Percentiles rank a stretch among this genome's conserved stretches.
These are phyloP conservation scores for Populus simonii DNA, from an alignment of 345 rosid species.

Conservation along the genomic window DNA sequence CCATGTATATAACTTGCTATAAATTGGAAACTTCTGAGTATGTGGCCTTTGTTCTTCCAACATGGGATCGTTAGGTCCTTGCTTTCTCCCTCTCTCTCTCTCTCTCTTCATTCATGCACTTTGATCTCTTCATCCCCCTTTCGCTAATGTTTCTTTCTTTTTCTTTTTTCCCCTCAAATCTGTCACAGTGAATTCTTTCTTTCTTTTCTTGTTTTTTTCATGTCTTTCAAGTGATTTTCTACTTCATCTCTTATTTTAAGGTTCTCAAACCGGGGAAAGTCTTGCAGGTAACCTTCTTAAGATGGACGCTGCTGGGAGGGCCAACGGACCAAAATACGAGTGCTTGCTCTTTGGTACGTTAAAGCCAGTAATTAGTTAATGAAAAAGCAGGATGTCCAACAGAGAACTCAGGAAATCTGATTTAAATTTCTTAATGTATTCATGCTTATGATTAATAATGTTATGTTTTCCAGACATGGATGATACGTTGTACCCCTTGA, in stretches of 20 bases:
- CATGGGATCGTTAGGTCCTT: background rate
- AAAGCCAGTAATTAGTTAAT: background rate
- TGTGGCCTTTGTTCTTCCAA: conserved; percentile 3
- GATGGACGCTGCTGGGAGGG: conserved; percentile 54
- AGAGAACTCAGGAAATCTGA: background rate
- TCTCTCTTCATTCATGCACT: background rate
- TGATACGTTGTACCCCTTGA: conserved; percentile 77
- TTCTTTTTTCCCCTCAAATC: background rate
- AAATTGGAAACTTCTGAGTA: conserved; percentile 6
- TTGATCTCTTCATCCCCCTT: background rate
- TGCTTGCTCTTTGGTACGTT: conserved; percentile 77
- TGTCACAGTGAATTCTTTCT: background rate
- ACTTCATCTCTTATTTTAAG: background rate
- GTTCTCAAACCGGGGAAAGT: background rate
- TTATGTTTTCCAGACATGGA: conserved; percentile 64
- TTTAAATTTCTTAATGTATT: background rate
- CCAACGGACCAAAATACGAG: conserved; percentile 48
- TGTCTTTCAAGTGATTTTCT: background rate
- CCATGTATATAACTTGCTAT: background rate
- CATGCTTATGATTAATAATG: background rate
- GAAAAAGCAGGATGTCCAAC: background rate
- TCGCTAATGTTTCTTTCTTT: background rate
- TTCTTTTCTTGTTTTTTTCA: background rate
- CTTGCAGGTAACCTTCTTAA: conserved; percentile 30
- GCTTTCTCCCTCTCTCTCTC: background rate